Percentiles rank a stretch among this genome's conserved stretches.
phyloP scores from a whole-genome alignment of 2,329 filamentous ascomycete genomes.

The Macroventuria anomochaeta region DNA sequence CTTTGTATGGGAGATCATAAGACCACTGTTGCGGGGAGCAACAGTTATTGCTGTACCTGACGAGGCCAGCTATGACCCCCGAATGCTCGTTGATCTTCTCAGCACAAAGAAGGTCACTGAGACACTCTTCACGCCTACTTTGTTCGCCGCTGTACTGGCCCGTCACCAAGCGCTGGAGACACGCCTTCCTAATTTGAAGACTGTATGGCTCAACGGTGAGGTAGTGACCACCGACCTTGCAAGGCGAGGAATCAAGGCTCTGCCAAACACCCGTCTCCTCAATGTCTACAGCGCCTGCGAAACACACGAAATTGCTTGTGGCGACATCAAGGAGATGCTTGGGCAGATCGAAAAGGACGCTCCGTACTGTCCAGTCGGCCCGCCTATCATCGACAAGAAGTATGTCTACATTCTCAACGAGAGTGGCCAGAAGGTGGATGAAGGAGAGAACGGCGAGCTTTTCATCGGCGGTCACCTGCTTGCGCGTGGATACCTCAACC shows the following conservation, averaged over 20 bases:
- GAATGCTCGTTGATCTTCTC: constrained; percentile 74
- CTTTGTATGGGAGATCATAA: constrained; percentile 84
- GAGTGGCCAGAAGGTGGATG: constrained; percentile 65
- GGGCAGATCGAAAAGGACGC: constrained; percentile 62
- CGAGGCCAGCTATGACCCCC: constrained; percentile 77
- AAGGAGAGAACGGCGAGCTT: constrained; percentile 72
- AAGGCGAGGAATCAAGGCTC: constrained; percentile 68
- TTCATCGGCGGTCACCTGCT: constrained; percentile 74
- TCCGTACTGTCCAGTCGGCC: constrained; percentile 76
- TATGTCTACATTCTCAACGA: constrained; percentile 77
- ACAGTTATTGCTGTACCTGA: constrained; percentile 79
- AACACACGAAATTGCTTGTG: constrained; percentile 80
- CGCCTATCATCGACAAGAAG: constrained; percentile 67
- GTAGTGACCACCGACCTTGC: constrained; percentile 81
- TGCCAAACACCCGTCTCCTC: constrained; percentile 72
- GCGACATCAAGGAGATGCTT: constrained; percentile 73
- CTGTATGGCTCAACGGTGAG: constrained; percentile 82
- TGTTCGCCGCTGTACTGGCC: constrained; percentile 75
- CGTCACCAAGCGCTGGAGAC: constrained; percentile 70
- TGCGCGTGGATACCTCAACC: constrained; percentile 78
- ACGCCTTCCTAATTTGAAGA: constrained; percentile 69
- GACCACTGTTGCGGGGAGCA: constrained; percentile 76
- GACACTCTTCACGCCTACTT: constrained; percentile 82
- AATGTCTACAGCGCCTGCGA: constrained; percentile 86
- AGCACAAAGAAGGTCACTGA: constrained; percentile 72